Percentiles rank a stretch among this genome's conserved stretches.
Conservation (phyloP, 352 stramenopile species). For the Aphanomyces invadans region DNA sequence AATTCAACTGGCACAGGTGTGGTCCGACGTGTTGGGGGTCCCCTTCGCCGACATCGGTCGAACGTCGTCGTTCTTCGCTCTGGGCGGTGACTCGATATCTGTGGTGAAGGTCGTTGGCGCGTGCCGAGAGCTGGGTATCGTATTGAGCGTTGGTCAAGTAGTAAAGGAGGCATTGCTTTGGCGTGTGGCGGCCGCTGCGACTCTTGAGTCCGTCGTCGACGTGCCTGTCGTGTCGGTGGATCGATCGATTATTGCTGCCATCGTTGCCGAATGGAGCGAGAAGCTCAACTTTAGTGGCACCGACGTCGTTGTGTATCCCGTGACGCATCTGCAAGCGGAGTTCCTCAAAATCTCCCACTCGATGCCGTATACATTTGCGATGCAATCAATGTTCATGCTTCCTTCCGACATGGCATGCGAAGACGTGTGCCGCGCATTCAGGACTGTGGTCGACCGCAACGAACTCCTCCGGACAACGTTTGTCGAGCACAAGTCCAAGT, state of each 20-base stretch:
- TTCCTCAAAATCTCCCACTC: neutral
- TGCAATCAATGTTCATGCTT: neutral
- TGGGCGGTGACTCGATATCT: constrained; percentile 47
- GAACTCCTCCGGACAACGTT: no score
- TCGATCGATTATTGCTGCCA: neutral
- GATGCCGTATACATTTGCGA: neutral
- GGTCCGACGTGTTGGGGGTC: constrained; percentile 58
- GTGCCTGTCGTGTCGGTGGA: neutral
- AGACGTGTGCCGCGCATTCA: no score
- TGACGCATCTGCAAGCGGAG: neutral
- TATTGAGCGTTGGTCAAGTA: no score
- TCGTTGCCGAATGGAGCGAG: neutral
- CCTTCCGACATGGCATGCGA: neutral
- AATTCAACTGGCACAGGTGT: constrained; percentile 47
- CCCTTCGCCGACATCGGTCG: constrained; percentile 47
- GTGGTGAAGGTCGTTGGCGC: neutral
- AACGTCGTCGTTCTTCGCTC: constrained; percentile 68
- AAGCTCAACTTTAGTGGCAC: neutral
- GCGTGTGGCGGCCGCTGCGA: no score
- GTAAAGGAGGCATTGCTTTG: no score
- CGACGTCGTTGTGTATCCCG: neutral
- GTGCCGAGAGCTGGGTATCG: no score
- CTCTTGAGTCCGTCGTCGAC: no score
- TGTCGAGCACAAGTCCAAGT: neutral
- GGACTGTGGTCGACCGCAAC: no score